Percentiles rank a stretch among this genome's conserved stretches.
Evolutionary conservation across 768 basidiomycete genomes (phyloP).

Genomic region (Tricholoma flavovirens): DNA sequence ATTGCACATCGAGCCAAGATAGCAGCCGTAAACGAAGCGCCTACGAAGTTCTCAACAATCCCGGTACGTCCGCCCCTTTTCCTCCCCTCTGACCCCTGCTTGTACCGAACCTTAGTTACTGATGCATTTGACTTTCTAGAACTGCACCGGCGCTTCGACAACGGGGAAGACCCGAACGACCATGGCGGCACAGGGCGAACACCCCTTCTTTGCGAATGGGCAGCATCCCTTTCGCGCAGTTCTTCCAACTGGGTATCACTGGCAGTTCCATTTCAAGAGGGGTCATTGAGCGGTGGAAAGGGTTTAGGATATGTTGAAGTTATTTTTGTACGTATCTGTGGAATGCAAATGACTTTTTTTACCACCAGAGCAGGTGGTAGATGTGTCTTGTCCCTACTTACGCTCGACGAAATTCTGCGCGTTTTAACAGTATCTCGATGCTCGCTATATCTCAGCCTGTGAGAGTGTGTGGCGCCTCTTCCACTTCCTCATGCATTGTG

Average conservation of each 20-base stretch:
- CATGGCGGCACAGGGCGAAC: constrained; percentile 51
- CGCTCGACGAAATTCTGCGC: too few species aligned
- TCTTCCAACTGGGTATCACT: constrained; percentile 60
- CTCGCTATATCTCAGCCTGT: too few species aligned
- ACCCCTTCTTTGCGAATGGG: constrained; percentile 33
- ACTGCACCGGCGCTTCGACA: constrained; percentile 82
- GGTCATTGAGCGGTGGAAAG: neutral
- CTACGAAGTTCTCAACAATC: constrained; percentile 85
- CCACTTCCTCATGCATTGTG: too few species aligned
- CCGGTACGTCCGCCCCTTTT: constrained; percentile 39
- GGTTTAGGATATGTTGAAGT: too few species aligned
- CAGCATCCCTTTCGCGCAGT: constrained; percentile 71
- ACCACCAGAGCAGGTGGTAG: too few species aligned
- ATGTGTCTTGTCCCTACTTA: too few species aligned
- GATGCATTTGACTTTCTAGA: constrained; percentile 33
- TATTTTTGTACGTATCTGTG: too few species aligned
- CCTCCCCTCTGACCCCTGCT: too few species aligned
- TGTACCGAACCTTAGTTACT: too few species aligned
- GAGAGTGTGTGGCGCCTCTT: too few species aligned
- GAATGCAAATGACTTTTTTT: too few species aligned
- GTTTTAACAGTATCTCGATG: too few species aligned
- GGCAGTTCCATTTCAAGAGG: neutral
- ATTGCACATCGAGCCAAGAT: constrained; percentile 89
- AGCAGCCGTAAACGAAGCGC: constrained; percentile 94
- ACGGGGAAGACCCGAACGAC: constrained; percentile 96